Conservation (phyloP, 345 rosid species). For the Eucalyptus sp. region DNA sequence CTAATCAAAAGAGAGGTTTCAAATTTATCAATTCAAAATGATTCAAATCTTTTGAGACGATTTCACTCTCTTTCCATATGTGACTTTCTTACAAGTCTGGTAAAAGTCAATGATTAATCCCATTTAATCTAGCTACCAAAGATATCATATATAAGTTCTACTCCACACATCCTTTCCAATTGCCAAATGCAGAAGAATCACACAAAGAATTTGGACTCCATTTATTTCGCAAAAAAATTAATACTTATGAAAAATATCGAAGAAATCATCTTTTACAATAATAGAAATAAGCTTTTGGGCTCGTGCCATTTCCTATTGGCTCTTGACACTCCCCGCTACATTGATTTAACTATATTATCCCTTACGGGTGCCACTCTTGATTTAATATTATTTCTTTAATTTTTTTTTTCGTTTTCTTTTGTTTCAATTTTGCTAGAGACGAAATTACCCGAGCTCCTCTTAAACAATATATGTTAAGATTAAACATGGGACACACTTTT, state of each 20-base stretch:
- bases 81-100: background rate
- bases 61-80: background rate
- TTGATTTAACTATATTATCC: too few relatives aligned
- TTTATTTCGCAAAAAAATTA: fast-evolving
- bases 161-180: background rate
- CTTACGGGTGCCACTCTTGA: background rate
- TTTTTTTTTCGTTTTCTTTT: too few relatives aligned
- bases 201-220: background rate
- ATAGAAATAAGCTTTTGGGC: background rate
- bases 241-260: background rate
- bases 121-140: background rate
- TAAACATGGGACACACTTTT: background rate
- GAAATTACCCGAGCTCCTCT: background rate
- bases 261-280: background rate
- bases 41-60: background rate
- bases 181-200: background rate
- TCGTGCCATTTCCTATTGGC: background rate
- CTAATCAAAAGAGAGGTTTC: background rate
- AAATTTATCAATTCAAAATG: background rate
- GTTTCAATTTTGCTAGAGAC: background rate
- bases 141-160: background rate
- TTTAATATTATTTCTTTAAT: too few relatives aligned
- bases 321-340: background rate
- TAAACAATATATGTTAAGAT: background rate
- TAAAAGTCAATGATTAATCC: background rate